Base-by-base conservation (phyloP, 441 rosid genomes). In the Syzygium syzygioides region DNA sequence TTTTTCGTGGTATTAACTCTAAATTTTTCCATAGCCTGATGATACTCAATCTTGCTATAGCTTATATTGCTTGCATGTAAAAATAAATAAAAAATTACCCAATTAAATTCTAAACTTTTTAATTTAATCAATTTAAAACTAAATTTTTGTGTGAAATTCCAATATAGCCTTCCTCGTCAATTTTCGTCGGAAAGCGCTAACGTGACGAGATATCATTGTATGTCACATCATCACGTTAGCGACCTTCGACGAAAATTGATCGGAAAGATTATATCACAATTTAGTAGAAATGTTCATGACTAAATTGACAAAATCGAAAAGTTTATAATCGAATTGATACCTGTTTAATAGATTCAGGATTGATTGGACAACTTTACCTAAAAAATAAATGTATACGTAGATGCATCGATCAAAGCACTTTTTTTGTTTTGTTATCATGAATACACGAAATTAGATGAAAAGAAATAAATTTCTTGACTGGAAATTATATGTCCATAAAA, bases 211-310 rank as follows among this genome's bases (percentile, higher is more conserved):
- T 0, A 20, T 11, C 2, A 37, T 71, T 2, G 30, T 13, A 7
- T 23, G 83, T 37, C 4, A 4, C 17, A 37, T 3, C 1, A 1
- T 3, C 28, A 76, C 17, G 0, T 6, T 1, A 20, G 3, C 2
- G 15, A 76, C 14, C 12, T 37, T 0, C 3, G 5, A 1, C 3
- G 14, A 71, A 64, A 5, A 71, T 71, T 41, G 2, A 1, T 0
- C 2, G 0, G 1, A 71, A 71, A 10, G 8, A 20, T 3, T 37
- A 71, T 37, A 37, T 20, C 23, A 17, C 2, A 20, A 11, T 71
- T 71, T 10, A 4, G 6, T 3, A 68, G 1, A 19, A 37, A 71
- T 1, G 0, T 34, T 10, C 34, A 1, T 0, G 12, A 19, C 2
- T 34, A 4, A 34, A 66, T 32, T 34, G 2, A 4, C 0, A 0